Percentiles rank a stretch among this genome's conserved stretches.
Conservation (phyloP, 2,329 filamentous ascomycete genomes). For the Echinosphaeria canescens region DNA sequence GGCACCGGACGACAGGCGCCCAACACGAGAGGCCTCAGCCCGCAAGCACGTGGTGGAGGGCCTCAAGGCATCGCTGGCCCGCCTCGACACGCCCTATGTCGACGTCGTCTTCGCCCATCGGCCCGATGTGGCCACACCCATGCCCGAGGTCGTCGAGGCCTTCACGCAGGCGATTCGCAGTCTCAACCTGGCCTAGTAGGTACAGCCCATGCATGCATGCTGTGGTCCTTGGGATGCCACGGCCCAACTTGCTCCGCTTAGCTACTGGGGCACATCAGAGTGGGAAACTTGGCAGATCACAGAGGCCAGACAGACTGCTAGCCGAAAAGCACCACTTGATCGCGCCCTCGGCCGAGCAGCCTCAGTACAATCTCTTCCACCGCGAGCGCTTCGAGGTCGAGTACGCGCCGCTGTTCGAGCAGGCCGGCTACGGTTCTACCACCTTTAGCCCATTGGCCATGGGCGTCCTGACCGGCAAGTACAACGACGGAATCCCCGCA, state of each 20-base stretch:
- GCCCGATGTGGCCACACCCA: conserved; percentile 30
- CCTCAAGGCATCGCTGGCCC: conserved; percentile 29
- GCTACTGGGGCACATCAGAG: conserved; percentile 43
- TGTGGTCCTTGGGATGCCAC: no score
- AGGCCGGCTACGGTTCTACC: conserved; percentile 32
- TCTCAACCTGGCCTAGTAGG: conserved; percentile 35
- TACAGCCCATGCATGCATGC: no score
- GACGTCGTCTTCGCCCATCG: conserved; percentile 41
- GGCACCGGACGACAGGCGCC: conserved; percentile 35
- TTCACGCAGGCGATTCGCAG: conserved; percentile 22
- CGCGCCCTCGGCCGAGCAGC: conserved; percentile 21
- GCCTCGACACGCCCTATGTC: conserved; percentile 40
- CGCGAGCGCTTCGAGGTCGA: conserved; percentile 38
- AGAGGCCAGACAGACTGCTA: conserved; percentile 28
- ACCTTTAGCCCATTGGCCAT: conserved; percentile 30
- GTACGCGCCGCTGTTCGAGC: conserved; percentile 31
- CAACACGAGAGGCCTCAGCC: conserved; percentile 24
- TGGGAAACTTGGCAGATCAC: conserved; percentile 36
- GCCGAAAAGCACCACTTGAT: conserved; percentile 36
- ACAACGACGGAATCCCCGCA: conserved; percentile 38
- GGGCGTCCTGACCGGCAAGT: conserved; percentile 38
- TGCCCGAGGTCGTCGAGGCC: conserved; percentile 36
- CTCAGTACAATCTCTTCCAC: conserved; percentile 40
- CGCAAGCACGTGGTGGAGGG: conserved; percentile 31
- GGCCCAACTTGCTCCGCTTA: no score